A percentile compares a stretch with the other conserved stretches of the same genome.
Conservation (phyloP, 2,329 filamentous ascomycete genomes). For the Nannizzia gypsea region DNA sequence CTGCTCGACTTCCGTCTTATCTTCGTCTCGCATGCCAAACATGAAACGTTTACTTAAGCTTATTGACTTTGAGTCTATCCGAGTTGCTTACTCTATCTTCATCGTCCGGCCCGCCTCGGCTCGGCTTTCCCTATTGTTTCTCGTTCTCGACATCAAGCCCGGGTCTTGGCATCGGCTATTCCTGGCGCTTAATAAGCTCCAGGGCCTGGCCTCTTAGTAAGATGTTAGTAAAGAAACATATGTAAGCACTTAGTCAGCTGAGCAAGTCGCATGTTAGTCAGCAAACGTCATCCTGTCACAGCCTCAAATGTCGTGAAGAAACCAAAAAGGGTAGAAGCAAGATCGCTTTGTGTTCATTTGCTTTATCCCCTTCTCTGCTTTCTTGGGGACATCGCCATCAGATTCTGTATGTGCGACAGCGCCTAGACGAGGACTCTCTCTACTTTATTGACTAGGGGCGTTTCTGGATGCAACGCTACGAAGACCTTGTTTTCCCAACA, state of each 20-base stretch:
- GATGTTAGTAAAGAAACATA: constrained; percentile 14
- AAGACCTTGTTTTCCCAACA: background rate
- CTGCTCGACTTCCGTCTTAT: background rate
- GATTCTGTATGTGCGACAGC: background rate
- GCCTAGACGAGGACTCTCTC: background rate
- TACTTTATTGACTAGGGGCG: background rate
- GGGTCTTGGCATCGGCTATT: background rate
- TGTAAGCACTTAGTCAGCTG: background rate
- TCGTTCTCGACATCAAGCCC: background rate
- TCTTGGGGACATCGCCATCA: background rate
- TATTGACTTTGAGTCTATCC: background rate
- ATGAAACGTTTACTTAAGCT: constrained; percentile 3
- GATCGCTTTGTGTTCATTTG: background rate
- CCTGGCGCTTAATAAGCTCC: background rate
- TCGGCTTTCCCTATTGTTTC: background rate
- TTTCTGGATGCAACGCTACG: background rate
- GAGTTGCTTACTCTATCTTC: background rate
- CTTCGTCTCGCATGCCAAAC: background rate
- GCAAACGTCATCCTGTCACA: background rate
- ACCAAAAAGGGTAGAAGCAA: background rate
- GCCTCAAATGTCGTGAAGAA: background rate
- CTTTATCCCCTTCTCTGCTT: background rate
- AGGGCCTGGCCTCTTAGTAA: background rate
- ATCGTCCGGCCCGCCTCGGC: background rate
- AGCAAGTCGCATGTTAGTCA: background rate